phyloP scores from a whole-genome alignment of 2,329 filamentous ascomycete species.

The Torrubiella hemipterigena region DNA sequence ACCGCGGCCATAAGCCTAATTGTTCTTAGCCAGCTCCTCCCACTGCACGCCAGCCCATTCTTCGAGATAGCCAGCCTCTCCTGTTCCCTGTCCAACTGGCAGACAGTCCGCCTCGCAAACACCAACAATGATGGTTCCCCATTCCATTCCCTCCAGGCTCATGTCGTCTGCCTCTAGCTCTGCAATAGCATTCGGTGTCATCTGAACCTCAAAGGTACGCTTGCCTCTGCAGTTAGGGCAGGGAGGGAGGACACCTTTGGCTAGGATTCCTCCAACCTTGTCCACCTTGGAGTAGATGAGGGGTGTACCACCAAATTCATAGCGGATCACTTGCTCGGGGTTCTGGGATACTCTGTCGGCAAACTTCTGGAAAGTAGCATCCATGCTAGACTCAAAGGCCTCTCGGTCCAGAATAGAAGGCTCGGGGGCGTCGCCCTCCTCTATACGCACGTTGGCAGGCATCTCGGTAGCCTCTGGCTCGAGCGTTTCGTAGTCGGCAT shows the following conservation, averaged over 20 bases:
- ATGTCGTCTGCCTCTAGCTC: conserved; percentile 72
- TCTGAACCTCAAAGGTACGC: conserved; percentile 81
- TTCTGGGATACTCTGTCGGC: conserved; percentile 69
- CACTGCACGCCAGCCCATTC: conserved; percentile 98
- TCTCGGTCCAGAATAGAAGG: conserved; percentile 49
- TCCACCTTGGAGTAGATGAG: conserved; percentile 75
- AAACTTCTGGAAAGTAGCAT: conserved; percentile 69
- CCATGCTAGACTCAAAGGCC: conserved; percentile 62
- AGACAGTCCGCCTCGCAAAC: conserved; percentile 75
- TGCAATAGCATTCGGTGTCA: conserved; percentile 81
- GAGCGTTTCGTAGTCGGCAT: conserved; percentile 86
- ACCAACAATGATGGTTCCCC: conserved; percentile 83
- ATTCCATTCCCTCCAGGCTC: conserved; percentile 83
- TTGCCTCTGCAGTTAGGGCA: conserved; percentile 65
- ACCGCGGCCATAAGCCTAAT: no score
- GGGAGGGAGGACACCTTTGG: conserved; percentile 47
- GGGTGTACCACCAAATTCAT: conserved; percentile 62
- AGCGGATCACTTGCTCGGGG: conserved; percentile 70
- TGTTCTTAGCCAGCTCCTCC: conserved; percentile 57
- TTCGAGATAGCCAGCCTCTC: conserved; percentile 68
- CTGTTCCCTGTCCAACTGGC: conserved; percentile 42
- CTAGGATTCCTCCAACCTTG: conserved; percentile 54
- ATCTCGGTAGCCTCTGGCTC: conserved; percentile 44
- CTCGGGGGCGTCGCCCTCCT: conserved; percentile 26
- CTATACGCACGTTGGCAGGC: conserved; percentile 32